A percentile compares a stretch with the other conserved stretches of the same genome.
phyloP scores from a whole-genome alignment of 345 rosid species.

The Citrus mangshanensis region DNA sequence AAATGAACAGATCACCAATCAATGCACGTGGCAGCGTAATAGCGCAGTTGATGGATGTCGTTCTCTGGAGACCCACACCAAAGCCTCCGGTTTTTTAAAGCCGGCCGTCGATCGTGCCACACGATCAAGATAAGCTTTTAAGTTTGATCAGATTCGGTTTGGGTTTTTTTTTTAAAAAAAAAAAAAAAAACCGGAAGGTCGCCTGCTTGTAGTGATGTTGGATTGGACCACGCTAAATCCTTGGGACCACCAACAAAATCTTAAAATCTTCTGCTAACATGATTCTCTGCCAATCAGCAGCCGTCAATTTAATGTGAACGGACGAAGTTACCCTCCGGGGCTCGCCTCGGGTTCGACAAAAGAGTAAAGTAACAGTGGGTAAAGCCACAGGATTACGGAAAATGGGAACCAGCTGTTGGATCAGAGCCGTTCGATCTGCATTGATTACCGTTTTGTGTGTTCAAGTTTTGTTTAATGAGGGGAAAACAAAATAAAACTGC shows the following conservation, averaged over 20 bases:
- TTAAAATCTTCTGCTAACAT: conserved; percentile 29
- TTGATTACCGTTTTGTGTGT: background rate
- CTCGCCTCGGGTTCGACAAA: conserved; percentile 25
- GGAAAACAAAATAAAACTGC: background rate
- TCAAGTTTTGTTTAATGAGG: background rate
- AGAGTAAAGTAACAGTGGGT: conserved; percentile 9
- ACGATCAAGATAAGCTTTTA: background rate
- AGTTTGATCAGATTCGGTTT: background rate
- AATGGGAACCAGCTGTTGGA: background rate
- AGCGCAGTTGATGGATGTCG: background rate
- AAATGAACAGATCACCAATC: conserved; percentile 8
- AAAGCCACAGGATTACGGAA: background rate
- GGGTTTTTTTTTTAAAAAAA: too few species aligned
- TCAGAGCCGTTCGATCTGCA: background rate
- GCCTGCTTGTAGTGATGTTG: background rate
- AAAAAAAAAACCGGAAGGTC: conserved; percentile 1
- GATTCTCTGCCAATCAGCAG: conserved; percentile 39
- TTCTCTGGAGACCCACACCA: conserved; percentile 18
- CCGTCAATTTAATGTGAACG: conserved; percentile 26
- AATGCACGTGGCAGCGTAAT: conserved; percentile 12
- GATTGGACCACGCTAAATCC: conserved; percentile 5
- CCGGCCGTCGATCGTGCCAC: conserved; percentile 1
- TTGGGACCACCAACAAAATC: conserved; percentile 29
- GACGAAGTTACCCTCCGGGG: conserved; percentile 17
- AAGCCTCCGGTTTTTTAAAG: background rate